These are phyloP conservation scores for Malassezia caprae DNA, from an alignment of 1,284 basidiomycete species.

Conservation along the genomic window DNA sequence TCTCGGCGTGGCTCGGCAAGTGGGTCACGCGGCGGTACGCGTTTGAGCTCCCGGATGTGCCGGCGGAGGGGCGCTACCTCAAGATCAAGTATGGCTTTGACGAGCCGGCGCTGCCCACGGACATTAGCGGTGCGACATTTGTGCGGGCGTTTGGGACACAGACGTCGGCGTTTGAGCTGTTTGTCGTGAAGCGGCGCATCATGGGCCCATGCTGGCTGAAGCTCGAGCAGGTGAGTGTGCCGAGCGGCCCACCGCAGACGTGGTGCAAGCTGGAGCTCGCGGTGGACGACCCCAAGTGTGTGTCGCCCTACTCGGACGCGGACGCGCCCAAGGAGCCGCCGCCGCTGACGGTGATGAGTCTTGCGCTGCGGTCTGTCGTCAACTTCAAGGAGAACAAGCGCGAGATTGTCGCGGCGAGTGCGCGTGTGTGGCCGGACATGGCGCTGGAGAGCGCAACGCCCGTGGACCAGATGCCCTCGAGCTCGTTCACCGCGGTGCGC, in stretches of 20 bases:
- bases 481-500: constrained; percentile 78
- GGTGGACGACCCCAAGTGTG: constrained; percentile 72
- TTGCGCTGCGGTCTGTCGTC: constrained; percentile 80
- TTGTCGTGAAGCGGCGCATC: constrained; percentile 91
- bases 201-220: constrained; percentile 98
- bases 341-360: constrained; percentile 79
- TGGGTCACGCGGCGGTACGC: constrained; percentile 85
- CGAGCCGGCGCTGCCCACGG: constrained; percentile 53
- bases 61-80: constrained; percentile 74
- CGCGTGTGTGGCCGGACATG: constrained; percentile 68
- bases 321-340: constrained; percentile 71
- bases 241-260: constrained; percentile 26
- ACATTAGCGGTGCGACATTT: constrained; percentile 71
- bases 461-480: constrained; percentile 60
- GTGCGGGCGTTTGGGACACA: constrained; percentile 82
- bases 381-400: constrained; percentile 88
- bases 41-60: constrained; percentile 76
- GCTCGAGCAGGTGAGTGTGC: constrained; percentile 64
- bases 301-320: constrained; percentile 67
- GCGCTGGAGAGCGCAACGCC: constrained; percentile 43
- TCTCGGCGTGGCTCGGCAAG: constrained; percentile 59
- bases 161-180: constrained; percentile 81
- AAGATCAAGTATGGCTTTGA: constrained; percentile 55
- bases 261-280: constrained; percentile 70
- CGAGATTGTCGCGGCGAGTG: constrained; percentile 77